Conservation (phyloP, 345 rosid genomes). For the Mallotus nudiflorus region DNA sequence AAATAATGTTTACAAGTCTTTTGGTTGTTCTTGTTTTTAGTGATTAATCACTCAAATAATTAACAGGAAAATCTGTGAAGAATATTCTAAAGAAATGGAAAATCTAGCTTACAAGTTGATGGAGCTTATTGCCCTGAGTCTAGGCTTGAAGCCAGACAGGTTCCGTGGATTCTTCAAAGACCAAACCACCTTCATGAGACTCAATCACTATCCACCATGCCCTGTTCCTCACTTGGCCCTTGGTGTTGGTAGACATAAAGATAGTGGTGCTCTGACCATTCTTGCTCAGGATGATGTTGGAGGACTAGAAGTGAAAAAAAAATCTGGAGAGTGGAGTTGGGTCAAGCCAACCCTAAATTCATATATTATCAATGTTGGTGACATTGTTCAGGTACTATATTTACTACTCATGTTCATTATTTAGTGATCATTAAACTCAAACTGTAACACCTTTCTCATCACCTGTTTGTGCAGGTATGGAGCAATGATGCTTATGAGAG, state of each 20-base stretch:
- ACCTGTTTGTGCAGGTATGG: slow-evolving; percentile 38
- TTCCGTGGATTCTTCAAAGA: slow-evolving; percentile 49
- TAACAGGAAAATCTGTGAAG: slow-evolving; percentile 49
- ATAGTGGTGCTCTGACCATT: slow-evolving; percentile 64
- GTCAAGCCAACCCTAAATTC: slow-evolving; percentile 55
- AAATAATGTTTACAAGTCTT: too few species aligned
- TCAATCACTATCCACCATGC: slow-evolving; percentile 81
- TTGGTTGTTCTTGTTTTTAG: too few species aligned
- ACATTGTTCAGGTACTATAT: slow-evolving; percentile 49
- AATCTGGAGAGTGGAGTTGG: slow-evolving; percentile 65
- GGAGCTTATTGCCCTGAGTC: slow-evolving; percentile 56
- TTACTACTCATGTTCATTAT: not conserved
- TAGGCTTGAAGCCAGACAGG: slow-evolving; percentile 50
- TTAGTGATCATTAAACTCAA: too few species aligned
- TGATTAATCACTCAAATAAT: too few species aligned
- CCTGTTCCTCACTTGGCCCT: slow-evolving; percentile 73
- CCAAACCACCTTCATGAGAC: slow-evolving; percentile 52
- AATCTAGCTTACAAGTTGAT: slow-evolving; percentile 44
- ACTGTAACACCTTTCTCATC: not conserved
- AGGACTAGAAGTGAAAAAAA: slow-evolving; percentile 68
- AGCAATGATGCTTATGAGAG: slow-evolving; percentile 50
- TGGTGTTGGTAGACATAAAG: slow-evolving; percentile 87
- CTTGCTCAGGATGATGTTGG: slow-evolving; percentile 78
- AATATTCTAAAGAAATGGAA: slow-evolving; percentile 49
- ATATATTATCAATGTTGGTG: slow-evolving; percentile 70